phyloP scores from a whole-genome alignment of 1,284 basidiomycete genomes.

The Athelia psychrophila region DNA sequence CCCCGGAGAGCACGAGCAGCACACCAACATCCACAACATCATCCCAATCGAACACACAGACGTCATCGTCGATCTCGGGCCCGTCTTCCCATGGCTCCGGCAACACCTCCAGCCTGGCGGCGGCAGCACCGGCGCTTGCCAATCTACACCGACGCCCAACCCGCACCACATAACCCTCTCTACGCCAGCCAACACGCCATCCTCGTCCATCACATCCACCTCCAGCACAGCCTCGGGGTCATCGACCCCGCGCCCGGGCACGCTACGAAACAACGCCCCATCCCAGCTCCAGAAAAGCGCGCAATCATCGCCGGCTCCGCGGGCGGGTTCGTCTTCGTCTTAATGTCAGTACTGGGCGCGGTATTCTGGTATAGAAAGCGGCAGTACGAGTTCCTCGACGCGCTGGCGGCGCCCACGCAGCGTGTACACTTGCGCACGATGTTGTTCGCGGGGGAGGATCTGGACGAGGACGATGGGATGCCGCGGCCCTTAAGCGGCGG shows the following conservation, averaged over 20 bases:
- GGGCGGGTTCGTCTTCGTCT: slow-evolving; percentile 38
- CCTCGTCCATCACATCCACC: slow-evolving; percentile 9
- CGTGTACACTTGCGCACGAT: slow-evolving; percentile 1
- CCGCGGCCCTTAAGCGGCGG: not conserved
- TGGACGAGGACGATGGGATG: not conserved
- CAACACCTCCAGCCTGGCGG: not conserved
- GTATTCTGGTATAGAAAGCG: slow-evolving; percentile 15
- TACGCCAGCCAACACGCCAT: slow-evolving; percentile 5
- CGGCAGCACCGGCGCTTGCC: not conserved
- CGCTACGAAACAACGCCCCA: slow-evolving; percentile 11
- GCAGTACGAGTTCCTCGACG: slow-evolving; percentile 20
- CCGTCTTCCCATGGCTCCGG: not conserved
- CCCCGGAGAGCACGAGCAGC: slow-evolving; percentile 1
- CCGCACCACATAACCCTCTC: not conserved
- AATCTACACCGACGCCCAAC: not conserved
- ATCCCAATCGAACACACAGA: not conserved
- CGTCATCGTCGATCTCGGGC: too few relatives aligned
- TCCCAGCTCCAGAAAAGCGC: slow-evolving; percentile 17
- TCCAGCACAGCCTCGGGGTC: slow-evolving; percentile 21
- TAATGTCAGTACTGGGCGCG: slow-evolving; percentile 20
- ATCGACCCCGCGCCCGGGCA: slow-evolving; percentile 24
- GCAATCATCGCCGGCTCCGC: slow-evolving; percentile 46
- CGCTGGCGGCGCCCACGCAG: slow-evolving; percentile 8
- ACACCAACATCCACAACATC: not conserved
- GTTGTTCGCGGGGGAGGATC: not conserved